Evolutionary conservation across 108 stramenopile genomes (phyloP), one percentile per base, ranked within the genome.

Genomic region (Schizochytrium sp.): DNA sequence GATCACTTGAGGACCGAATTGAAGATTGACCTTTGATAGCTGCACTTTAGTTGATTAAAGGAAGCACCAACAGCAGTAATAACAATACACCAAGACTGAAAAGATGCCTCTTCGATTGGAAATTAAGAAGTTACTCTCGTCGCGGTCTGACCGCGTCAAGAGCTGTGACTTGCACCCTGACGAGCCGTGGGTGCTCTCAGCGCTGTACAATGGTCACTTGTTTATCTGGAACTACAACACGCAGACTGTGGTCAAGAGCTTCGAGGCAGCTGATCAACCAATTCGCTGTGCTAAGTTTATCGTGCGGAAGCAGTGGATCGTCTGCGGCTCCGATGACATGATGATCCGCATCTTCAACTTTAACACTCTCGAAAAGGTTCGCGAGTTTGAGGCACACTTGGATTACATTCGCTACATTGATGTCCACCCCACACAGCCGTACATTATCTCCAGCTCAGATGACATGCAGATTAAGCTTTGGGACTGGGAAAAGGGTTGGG

Each of bases 311-410:
- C 96, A 97, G 92, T 98, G 97, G 98, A 95, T 99, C 89, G 89
- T 99, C 2, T 95, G 96, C 49, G 96, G 96, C 7, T 94, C 95
- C 57, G 98, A 99, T 88, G 94, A 94, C 87, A 90, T 94, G 91
- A 61, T 61, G 58, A 72, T 88, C 61, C 94, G 99, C 38, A 94
- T 97, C 15, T 98, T 96, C 96, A 99, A 99, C 91, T 99, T 98
- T 95, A 98, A 98, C 91, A 99, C 99, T 83, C 96, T 97, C 97
- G 99, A 99, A 91, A 98, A 98, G 90, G 94, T 99, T 76, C 96
- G 97, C 93, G 97, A 97, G 87, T 87, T 87, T 47, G 99, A 99
- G 91, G 99, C 97, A 2, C 99, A 99, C 93, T 95, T 95, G 44
- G 99, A 99, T 94, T 99, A 98, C 92, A 99, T 99, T 91, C 97